A percentile compares a stretch with the other conserved stretches of the same genome.
These are phyloP conservation scores for Ceratobasidium sp. DNA, from an alignment of 1,284 basidiomycete genomes.

Conservation along the genomic window DNA sequence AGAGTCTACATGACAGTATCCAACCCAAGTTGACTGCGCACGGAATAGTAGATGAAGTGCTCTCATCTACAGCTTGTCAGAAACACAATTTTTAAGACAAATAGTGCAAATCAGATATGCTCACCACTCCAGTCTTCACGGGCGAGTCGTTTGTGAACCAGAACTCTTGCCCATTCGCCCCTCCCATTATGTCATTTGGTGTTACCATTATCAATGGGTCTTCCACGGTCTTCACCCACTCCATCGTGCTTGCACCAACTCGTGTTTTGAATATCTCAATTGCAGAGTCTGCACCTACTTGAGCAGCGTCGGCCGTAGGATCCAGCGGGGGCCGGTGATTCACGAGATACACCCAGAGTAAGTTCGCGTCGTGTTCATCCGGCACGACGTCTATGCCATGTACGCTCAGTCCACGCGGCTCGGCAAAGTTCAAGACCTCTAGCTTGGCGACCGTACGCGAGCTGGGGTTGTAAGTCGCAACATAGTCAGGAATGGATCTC, in stretches of 20 bases:
- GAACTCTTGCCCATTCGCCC: conserved; percentile 67
- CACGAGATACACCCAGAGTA: conserved; percentile 72
- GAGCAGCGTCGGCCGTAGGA: conserved; percentile 53
- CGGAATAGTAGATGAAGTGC: conserved; percentile 48
- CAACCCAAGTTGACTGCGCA: conserved; percentile 59
- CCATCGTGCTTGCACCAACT: conserved; percentile 60
- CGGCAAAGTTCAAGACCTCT: conserved; percentile 57
- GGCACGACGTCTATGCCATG: conserved; percentile 80
- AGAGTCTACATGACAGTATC: conserved; percentile 66
- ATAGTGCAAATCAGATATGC: conserved; percentile 49
- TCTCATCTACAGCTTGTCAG: conserved; percentile 53
- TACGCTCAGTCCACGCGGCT: conserved; percentile 62
- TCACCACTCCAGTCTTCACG: conserved; percentile 65
- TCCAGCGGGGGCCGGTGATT: conserved; percentile 68
- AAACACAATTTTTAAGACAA: conserved; percentile 30
- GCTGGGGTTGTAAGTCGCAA: conserved; percentile 69
- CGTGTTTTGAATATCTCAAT: conserved; percentile 75
- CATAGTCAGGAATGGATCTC: conserved; percentile 60
- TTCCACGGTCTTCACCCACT: conserved; percentile 68
- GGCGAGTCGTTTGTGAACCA: conserved; percentile 75
- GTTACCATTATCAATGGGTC: conserved; percentile 66
- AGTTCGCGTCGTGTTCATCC: conserved; percentile 61
- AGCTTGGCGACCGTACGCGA: conserved; percentile 61
- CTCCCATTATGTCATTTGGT: conserved; percentile 77
- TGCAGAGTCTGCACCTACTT: conserved; percentile 73